A percentile compares a stretch with the other conserved stretches of the same genome.
Evolutionary conservation across 1,284 basidiomycete species (phyloP).

Genomic region (Fomitiporia mediterranea): DNA sequence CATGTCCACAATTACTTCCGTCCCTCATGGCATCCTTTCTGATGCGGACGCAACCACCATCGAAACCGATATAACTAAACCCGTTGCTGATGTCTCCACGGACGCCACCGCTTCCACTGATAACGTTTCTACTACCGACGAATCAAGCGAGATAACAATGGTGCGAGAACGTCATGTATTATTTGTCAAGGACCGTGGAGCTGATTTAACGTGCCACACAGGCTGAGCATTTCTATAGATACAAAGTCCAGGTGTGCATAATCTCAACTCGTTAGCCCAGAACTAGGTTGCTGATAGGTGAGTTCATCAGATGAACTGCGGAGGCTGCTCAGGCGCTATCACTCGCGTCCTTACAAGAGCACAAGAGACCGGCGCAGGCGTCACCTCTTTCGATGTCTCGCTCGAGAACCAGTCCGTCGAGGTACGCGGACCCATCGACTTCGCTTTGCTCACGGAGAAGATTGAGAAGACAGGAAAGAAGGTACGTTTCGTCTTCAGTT

Average conservation of each 20-base stretch:
- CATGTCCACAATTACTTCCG: constrained; percentile 3
- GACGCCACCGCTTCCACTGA: background rate
- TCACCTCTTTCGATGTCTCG: constrained; percentile 9
- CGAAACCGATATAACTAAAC: background rate
- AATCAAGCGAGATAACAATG: background rate
- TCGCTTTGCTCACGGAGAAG: constrained; percentile 8
- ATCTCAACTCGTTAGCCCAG: background rate
- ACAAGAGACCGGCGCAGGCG: constrained; percentile 10
- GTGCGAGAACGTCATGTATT: background rate
- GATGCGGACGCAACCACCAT: background rate
- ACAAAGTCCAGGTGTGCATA: constrained; percentile 15
- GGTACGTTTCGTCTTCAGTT: constrained; percentile 1
- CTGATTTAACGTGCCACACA: background rate
- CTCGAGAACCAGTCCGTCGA: constrained; percentile 17
- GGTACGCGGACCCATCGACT: constrained; percentile 14
- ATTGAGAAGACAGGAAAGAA: constrained; percentile 21
- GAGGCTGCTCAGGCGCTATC: constrained; percentile 19
- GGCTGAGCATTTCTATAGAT: constrained; percentile 5
- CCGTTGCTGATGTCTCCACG: background rate
- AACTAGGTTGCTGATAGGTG: background rate
- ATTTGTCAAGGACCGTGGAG: background rate
- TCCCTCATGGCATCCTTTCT: background rate
- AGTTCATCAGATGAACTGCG: constrained; percentile 15
- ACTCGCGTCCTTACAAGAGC: constrained; percentile 12
- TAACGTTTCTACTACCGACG: background rate